phyloP scores from a whole-genome alignment of 2,329 filamentous ascomycete genomes.

The Ascochyta lentis region DNA sequence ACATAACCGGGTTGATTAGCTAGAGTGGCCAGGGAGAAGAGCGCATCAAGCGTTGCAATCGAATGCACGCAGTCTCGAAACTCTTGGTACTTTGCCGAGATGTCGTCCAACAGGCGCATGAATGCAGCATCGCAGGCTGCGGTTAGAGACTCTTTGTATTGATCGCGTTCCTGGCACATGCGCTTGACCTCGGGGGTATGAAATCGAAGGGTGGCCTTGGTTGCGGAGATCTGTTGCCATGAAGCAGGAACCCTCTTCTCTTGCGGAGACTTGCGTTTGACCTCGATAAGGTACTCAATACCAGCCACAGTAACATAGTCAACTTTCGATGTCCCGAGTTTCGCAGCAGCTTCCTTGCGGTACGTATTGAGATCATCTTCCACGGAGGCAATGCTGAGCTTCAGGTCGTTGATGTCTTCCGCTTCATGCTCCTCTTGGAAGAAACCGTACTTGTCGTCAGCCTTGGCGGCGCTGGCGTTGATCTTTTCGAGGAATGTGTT shows the following conservation, averaged over 20 bases:
- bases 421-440: slow-evolving; percentile 88
- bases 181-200: slow-evolving; percentile 90
- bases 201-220: slow-evolving; percentile 89
- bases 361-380: slow-evolving; percentile 88
- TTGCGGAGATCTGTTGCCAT: slow-evolving; percentile 94
- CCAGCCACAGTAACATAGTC: slow-evolving; percentile 84
- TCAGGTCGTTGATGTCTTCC: slow-evolving; percentile 86
- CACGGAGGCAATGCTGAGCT: slow-evolving; percentile 90
- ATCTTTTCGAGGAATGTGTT: slow-evolving; percentile 81
- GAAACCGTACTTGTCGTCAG: slow-evolving; percentile 92
- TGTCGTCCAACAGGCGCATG: slow-evolving; percentile 70
- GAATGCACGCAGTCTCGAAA: slow-evolving; percentile 88
- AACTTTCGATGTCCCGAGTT: slow-evolving; percentile 73
- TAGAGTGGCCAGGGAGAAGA: slow-evolving; percentile 83
- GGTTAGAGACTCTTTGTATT: slow-evolving; percentile 91
- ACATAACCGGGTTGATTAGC: slow-evolving; percentile 87
- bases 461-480: slow-evolving; percentile 80
- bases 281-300: slow-evolving; percentile 94
- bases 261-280: slow-evolving; percentile 72
- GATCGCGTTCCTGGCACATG: slow-evolving; percentile 85
- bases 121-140: slow-evolving; percentile 91
- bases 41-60: slow-evolving; percentile 86
- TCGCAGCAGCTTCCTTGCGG: slow-evolving; percentile 71
- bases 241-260: slow-evolving; percentile 90
- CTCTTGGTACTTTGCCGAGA: slow-evolving; percentile 84